Conservation (phyloP, 1,284 basidiomycete genomes). For the Chiua sp. region DNA sequence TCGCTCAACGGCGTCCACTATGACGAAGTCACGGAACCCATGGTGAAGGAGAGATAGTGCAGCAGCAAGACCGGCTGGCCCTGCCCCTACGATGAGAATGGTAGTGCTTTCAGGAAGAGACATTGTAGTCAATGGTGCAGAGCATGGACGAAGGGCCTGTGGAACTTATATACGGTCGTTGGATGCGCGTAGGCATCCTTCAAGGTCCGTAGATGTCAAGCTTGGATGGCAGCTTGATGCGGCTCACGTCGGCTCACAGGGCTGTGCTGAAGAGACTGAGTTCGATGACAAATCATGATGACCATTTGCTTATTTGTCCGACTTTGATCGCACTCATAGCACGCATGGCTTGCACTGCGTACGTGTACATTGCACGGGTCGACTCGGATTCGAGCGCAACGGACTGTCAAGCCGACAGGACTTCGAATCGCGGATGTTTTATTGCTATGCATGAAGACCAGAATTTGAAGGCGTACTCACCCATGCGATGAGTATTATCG, state of each 20-base stretch:
- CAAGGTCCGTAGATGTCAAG: no score
- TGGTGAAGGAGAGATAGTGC: conserved; percentile 40
- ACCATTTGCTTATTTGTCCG: neutral
- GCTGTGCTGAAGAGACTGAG: no score
- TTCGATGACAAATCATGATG: conserved; percentile 7
- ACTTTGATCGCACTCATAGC: no score
- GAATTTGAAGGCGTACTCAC: no score
- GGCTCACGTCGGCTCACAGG: neutral
- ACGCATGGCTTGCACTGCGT: no score
- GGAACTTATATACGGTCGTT: conserved; percentile 7
- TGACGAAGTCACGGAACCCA: conserved; percentile 47
- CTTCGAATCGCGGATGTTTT: no score
- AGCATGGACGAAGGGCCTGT: no score
- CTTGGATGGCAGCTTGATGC: neutral
- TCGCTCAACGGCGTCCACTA: conserved; percentile 48
- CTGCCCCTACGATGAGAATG: conserved; percentile 38
- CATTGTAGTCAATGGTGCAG: conserved; percentile 8
- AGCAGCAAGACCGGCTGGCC: conserved; percentile 29
- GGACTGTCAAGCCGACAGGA: neutral
- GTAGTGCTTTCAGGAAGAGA: conserved; percentile 29
- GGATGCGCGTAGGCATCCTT: neutral
- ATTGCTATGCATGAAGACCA: no score
- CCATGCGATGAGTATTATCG: no score
- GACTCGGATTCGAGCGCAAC: neutral
- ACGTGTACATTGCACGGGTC: no score